These are phyloP conservation scores for Cucurbita pepo DNA, from an alignment of 306 rosid genomes.

Conservation along the genomic window DNA sequence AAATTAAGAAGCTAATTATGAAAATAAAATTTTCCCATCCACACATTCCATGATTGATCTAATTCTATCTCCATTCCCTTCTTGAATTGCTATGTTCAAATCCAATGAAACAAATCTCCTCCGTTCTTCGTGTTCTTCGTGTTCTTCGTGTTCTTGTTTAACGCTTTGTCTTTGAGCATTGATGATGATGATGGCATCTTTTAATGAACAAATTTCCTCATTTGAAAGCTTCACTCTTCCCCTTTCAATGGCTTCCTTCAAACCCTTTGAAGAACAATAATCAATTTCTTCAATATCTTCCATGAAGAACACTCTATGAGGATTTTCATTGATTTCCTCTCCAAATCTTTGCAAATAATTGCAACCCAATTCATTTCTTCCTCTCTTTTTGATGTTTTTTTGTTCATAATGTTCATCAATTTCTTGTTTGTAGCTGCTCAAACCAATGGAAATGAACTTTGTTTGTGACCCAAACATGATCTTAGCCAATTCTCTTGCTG, in stretches of 20 bases:
- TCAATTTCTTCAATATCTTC: slow-evolving; percentile 58
- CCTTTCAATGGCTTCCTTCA: slow-evolving; percentile 40
- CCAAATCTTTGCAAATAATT: slow-evolving; percentile 47
- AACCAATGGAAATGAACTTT: slow-evolving; percentile 28
- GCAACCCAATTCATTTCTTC: slow-evolving; percentile 35
- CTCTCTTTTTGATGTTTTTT: slow-evolving; percentile 29
- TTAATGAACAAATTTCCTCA: slow-evolving; percentile 47
- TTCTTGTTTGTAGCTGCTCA: slow-evolving; percentile 26
- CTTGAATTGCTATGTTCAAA: slow-evolving; percentile 56
- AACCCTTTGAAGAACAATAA: slow-evolving; percentile 38
- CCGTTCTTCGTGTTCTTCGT: not conserved
- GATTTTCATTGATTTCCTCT: slow-evolving; percentile 65
- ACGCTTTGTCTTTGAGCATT: slow-evolving; percentile 26
- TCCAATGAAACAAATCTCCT: slow-evolving; percentile 12
- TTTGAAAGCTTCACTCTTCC: slow-evolving; percentile 36
- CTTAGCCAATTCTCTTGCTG: slow-evolving; percentile 62
- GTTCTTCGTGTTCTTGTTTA: slow-evolving; percentile 13
- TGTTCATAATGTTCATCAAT: slow-evolving; percentile 12
- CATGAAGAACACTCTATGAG: slow-evolving; percentile 70
- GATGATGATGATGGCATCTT: slow-evolving; percentile 64
- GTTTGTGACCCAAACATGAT: slow-evolving; percentile 52
- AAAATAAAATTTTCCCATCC: slow-evolving; percentile 38
- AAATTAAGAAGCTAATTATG: not conserved
- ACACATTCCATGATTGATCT: slow-evolving; percentile 38
- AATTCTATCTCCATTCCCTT: not conserved